Conservation (phyloP, 2,329 filamentous ascomycete genomes). For the Hymenoscyphus infarciens region DNA sequence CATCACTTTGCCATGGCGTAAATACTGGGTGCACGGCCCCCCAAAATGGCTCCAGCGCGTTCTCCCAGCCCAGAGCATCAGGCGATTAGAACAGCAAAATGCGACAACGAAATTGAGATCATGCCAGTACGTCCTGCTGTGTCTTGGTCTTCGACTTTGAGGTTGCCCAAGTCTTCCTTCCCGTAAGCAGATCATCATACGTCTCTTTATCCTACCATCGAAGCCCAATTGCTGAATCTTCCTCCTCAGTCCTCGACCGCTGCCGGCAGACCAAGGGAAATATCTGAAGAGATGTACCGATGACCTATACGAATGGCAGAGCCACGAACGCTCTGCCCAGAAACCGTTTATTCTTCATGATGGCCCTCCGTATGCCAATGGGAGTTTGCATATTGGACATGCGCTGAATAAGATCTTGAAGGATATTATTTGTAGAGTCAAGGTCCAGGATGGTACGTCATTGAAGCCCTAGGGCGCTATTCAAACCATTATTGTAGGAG, state of each 20-base stretch:
- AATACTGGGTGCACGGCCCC: background rate
- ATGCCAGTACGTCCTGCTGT: constrained; percentile 40
- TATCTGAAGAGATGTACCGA: constrained; percentile 78
- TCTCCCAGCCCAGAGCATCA: background rate
- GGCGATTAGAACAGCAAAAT: constrained; percentile 7
- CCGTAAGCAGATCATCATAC: constrained; percentile 48
- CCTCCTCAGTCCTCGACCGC: constrained; percentile 35
- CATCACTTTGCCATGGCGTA: too few relatives aligned
- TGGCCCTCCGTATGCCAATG: constrained; percentile 96
- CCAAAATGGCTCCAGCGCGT: background rate
- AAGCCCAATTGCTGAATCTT: constrained; percentile 16
- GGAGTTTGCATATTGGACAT: constrained; percentile 85
- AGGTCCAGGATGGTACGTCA: constrained; percentile 64
- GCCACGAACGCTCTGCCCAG: constrained; percentile 28
- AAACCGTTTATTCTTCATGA: constrained; percentile 80
- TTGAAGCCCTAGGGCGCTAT: background rate
- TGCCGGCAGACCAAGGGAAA: constrained; percentile 43
- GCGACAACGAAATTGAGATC: constrained; percentile 21
- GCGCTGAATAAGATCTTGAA: constrained; percentile 96
- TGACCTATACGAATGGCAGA: constrained; percentile 87
- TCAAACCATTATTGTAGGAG: background rate
- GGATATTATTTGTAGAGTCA: constrained; percentile 81
- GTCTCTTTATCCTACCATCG: background rate
- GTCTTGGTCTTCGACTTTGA: constrained; percentile 71
- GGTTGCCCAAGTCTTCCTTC: constrained; percentile 71